phyloP scores from a whole-genome alignment of 2,329 filamentous ascomycete species.

The Fusarium pseudocircinatum region DNA sequence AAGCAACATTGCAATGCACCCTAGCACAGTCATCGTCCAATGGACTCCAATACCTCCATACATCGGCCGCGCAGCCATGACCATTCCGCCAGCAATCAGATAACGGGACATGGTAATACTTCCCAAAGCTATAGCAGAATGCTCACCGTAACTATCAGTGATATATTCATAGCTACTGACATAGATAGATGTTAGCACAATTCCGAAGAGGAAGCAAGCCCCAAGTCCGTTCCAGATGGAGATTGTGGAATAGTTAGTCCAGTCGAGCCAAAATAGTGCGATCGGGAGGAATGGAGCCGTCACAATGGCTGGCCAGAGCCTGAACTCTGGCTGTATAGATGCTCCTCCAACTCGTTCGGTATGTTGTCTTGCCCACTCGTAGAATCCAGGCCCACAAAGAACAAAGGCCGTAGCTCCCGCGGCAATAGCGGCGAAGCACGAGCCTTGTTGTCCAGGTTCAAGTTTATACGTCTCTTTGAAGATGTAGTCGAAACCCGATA shows the following conservation, averaged over 20 bases:
- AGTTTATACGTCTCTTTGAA: slow-evolving; percentile 55
- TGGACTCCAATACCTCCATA: slow-evolving; percentile 52
- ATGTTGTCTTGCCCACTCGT: slow-evolving; percentile 45
- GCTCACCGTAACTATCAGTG: slow-evolving; percentile 65
- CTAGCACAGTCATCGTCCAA: slow-evolving; percentile 54
- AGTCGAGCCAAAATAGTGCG: slow-evolving; percentile 67
- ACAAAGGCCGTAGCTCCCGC: slow-evolving; percentile 49
- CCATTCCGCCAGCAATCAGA: slow-evolving; percentile 51
- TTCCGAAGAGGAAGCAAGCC: slow-evolving; percentile 63
- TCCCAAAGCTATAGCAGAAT: slow-evolving; percentile 52
- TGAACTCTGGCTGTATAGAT: slow-evolving; percentile 60
- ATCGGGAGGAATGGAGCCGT: slow-evolving; percentile 60
- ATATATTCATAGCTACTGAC: slow-evolving; percentile 65
- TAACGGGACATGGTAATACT: slow-evolving; percentile 48
- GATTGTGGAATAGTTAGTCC: slow-evolving; percentile 57
- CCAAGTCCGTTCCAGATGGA: slow-evolving; percentile 60
- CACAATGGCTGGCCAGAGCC: slow-evolving; percentile 63
- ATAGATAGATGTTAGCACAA: slow-evolving; percentile 60
- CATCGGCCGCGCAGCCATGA: slow-evolving; percentile 51
- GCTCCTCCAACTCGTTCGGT: slow-evolving; percentile 52
- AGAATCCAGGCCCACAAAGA: slow-evolving; percentile 45
- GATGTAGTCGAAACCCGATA: slow-evolving; percentile 60
- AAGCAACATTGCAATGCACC: slow-evolving; percentile 46
- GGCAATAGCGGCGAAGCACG: slow-evolving; percentile 55
- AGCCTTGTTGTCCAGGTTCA: slow-evolving; percentile 50